Base-by-base conservation (phyloP, 192 early-diverging fungal genomes). In the Coemansia guatemalensis region DNA sequence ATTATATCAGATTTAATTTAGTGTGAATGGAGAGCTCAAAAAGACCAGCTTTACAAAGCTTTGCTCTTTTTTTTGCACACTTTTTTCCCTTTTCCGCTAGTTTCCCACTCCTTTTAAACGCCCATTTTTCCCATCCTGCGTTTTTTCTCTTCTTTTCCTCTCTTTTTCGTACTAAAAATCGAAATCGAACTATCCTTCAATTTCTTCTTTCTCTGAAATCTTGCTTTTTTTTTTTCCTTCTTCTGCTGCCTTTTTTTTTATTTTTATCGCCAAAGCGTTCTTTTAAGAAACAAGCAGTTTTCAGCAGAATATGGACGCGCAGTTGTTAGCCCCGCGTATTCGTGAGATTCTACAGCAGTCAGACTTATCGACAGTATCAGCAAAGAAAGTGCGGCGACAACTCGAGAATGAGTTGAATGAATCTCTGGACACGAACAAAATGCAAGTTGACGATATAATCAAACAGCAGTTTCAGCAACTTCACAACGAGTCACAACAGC, bases 301-400 rank as follows among this genome's bases (percentile, higher is more conserved):
- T 23, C 8, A 49, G 11, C 3, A 5, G 6, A 51, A 24, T 21
- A 78, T 78, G 75, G 67, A 78, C 69, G 35, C 73, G n/a, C 30
- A 48, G 2, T 44, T 21, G 14, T 50, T 78, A 20, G 63, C 70
- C 26, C 70, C 75, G 59, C 75, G 70, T 23, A 73, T 76, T 30
- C 66, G 75, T 22, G 79, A 83, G 50, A 84, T 88, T 41, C 80
- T 88, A 24, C 61, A 60, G 41, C 32, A 39, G 9, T 75, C 83
- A 26, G 80, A 84, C 65, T 73, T 83, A 33, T 65, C 79, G 8
- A 74, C 74, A 32, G 70, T 83, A 54, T 76, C 85, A 21, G 79
- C 86, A 12, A 83, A 84, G 49, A 71, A 74, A 57, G 77, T 88
- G 33, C 84, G 87, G 52, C 71, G 72, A 65, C 80, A 83, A 62